Base-by-base conservation (phyloP, 2,329 filamentous ascomycete species). In the Cordyceps tenuipes region DNA sequence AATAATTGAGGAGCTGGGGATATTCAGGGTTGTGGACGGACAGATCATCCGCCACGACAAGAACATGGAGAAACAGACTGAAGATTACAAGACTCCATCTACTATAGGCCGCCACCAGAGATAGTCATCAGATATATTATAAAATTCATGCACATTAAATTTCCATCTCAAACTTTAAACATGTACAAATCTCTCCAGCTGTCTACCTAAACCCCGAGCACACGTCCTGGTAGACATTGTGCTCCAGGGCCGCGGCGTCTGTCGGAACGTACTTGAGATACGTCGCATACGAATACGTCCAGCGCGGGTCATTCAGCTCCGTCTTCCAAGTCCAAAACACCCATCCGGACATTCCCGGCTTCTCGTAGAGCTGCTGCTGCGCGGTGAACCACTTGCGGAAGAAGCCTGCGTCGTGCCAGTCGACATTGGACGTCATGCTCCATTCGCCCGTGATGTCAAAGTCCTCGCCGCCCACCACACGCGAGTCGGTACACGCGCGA, bases 261-360 rank as follows among this genome's bases (percentile, higher is more conserved):
- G 65, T 66, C 2, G 66, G 66, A 8, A 68, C 61, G 36, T 62
- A 62, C 3, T 63, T 61, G 36, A 63, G 63, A 23, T 12, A 61
- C 3, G 66, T 68, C 23, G 66, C 63, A 23, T 67, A 57, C 3
- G 65, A 67, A 53, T 70, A 70, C 8, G 67, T 69, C 68, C 68
- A 70, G n/a, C 66, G 62, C 21, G 68, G 69, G 57, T 70, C 68
- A 8, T 67, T 66, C 15, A 70, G 59, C 60, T 70, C 67, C 17
- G 68, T 68, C 72, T 84, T 85, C 82, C 82, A 85, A 0, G 76
- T 76, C 82, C 82, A 85, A 66, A 82, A 85, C 1, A 81, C 68
- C 81, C 81, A 85, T 0, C 81, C 81, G n/a, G 73, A 71, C 65
- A 66, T 67, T 59, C 74, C 70, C 0, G 66, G 65, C 63, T 75